Conservation (phyloP, 106 monocot species). For the Cymbidium sinense region DNA sequence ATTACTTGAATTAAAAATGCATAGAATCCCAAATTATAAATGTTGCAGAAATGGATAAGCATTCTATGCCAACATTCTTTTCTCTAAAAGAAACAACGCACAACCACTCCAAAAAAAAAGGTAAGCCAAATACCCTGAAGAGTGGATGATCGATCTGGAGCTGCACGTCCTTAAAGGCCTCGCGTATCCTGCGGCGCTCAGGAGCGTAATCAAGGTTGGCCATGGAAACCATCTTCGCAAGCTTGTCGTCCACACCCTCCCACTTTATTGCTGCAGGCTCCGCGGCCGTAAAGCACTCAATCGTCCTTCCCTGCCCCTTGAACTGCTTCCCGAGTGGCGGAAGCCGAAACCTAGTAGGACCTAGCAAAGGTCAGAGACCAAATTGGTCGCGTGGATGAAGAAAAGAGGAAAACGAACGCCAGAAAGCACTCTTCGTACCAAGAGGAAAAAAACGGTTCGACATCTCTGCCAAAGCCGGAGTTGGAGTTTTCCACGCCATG, state of each 20-base stretch:
- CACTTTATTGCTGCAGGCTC: conserved; percentile 25
- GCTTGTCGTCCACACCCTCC: conserved; percentile 67
- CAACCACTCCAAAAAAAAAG: neutral
- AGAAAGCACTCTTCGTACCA: neutral
- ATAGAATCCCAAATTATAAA: neutral
- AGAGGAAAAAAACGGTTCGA: neutral
- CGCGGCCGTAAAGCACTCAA: neutral
- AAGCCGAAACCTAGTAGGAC: conserved; percentile 12
- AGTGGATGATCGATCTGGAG: conserved; percentile 84
- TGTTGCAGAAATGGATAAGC: neutral
- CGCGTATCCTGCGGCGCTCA: conserved; percentile 65
- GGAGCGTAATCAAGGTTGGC: conserved; percentile 58
- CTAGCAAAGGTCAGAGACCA: conserved; percentile 8
- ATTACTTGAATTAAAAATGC: neutral
- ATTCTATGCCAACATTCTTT: neutral
- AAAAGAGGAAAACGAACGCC: neutral
- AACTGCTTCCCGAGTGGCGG: neutral
- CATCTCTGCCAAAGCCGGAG: neutral
- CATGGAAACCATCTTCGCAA: conserved; percentile 44
- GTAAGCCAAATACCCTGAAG: conserved; percentile 43
- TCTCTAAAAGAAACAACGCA: neutral
- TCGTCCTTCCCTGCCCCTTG: neutral
- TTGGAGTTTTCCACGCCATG: conserved; percentile 5
- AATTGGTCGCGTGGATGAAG: neutral
- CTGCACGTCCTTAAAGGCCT: conserved; percentile 79